These are phyloP conservation scores for Glycine latifolia DNA, from an alignment of 306 rosid species.

Conservation along the genomic window DNA sequence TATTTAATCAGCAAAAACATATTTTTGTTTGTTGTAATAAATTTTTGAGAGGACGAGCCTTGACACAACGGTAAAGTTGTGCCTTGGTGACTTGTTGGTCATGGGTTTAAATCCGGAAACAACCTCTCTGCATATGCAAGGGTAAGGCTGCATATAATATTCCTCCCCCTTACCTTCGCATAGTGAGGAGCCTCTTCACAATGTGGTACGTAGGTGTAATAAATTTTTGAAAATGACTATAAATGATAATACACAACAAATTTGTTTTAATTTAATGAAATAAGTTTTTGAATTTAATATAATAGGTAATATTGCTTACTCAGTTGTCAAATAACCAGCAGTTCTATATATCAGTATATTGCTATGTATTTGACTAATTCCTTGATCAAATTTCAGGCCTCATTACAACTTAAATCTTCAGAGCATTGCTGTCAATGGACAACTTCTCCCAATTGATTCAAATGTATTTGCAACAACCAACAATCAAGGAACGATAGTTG, in stretches of 20 bases:
- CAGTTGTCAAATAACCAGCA: constrained; percentile 23
- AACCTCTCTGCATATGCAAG: too few relatives aligned
- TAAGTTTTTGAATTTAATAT: constrained; percentile 30
- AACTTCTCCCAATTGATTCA: constrained; percentile 72
- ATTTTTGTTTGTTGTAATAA: constrained; percentile 14
- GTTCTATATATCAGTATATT: constrained; percentile 39
- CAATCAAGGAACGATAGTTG: constrained; percentile 90
- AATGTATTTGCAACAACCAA: constrained; percentile 78
- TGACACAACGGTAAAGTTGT: too few relatives aligned
- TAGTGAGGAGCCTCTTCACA: too few relatives aligned
- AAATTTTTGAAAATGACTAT: constrained; percentile 27
- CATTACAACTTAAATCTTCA: constrained; percentile 91
- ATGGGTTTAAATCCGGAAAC: too few relatives aligned
- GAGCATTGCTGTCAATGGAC: constrained; percentile 89
- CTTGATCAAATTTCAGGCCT: constrained; percentile 70
- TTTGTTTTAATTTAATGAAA: constrained; percentile 26
- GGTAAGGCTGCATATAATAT: too few relatives aligned
- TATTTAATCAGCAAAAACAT: constrained; percentile 16
- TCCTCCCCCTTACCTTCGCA: too few relatives aligned
- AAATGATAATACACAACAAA: not conserved
- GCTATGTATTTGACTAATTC: constrained; percentile 37
- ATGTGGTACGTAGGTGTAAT: not conserved
- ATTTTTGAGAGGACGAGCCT: not conserved
- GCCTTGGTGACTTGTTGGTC: too few relatives aligned
- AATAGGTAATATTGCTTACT: constrained; percentile 16